Evolutionary conservation across 2,329 filamentous ascomycete genomes (phyloP).

Genomic region (Chrysoporthe deuterocubensis): DNA sequence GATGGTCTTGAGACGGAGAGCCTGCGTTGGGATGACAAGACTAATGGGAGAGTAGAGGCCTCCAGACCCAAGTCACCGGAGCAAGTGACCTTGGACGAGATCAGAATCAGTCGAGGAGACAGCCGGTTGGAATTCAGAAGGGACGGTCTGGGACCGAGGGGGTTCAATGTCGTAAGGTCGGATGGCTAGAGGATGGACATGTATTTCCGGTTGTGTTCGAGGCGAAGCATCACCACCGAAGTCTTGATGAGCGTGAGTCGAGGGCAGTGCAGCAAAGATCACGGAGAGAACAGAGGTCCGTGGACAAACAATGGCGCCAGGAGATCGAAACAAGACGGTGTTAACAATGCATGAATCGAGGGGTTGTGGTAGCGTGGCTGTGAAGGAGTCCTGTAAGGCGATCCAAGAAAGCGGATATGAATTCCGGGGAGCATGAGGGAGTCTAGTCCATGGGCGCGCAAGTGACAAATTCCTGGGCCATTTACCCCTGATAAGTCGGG

Average conservation of each 20-base stretch:
- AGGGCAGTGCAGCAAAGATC: slow-evolving; percentile 20
- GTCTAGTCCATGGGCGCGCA: slow-evolving; percentile 30
- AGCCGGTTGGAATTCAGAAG: background rate
- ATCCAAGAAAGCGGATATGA: slow-evolving; percentile 30
- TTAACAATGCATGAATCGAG: slow-evolving; percentile 38
- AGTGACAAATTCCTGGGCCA: slow-evolving; percentile 29
- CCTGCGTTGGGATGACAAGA: slow-evolving; percentile 18
- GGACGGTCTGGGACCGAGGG: background rate
- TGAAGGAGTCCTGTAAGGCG: slow-evolving; percentile 38
- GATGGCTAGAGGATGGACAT: slow-evolving; percentile 9
- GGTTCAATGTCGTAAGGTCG: background rate
- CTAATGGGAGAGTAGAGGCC: slow-evolving; percentile 9
- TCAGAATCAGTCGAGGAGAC: slow-evolving; percentile 16
- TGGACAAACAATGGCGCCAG: slow-evolving; percentile 25
- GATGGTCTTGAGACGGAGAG: slow-evolving; percentile 21
- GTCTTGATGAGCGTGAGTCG: background rate
- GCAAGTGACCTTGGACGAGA: slow-evolving; percentile 21
- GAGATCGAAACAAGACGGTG: slow-evolving; percentile 36
- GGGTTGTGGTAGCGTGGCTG: slow-evolving; percentile 36
- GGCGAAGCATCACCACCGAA: background rate
- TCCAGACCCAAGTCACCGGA: slow-evolving; percentile 16
- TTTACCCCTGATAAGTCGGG: slow-evolving; percentile 27
- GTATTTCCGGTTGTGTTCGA: background rate
- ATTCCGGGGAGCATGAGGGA: slow-evolving; percentile 29
- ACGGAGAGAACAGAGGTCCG: slow-evolving; percentile 28